phyloP scores from a whole-genome alignment of 208 protist genomes.

The Acanthamoeba quina region DNA sequence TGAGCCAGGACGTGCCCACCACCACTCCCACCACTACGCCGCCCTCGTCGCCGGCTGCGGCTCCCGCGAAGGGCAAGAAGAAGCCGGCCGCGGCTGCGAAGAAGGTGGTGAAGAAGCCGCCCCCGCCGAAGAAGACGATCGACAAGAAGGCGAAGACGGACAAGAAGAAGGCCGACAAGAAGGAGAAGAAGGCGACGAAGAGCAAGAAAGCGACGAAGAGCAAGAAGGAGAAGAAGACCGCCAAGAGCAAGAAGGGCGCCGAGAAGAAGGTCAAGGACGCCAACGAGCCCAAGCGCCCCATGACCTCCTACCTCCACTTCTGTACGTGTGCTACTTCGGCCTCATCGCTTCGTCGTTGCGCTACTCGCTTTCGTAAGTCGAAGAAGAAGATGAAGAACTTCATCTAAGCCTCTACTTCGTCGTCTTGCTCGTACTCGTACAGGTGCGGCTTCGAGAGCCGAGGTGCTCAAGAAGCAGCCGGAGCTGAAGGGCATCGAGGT shows the following conservation, averaged over 20 bases:
- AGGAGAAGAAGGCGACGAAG: background rate
- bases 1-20: background rate
- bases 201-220: background rate
- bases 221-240: background rate
- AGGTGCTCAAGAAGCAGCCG: conserved; percentile 36
- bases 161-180: background rate
- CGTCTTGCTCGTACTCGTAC: background rate
- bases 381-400: no score
- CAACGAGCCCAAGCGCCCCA: conserved; percentile 15
- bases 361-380: background rate
- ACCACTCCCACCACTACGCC: background rate
- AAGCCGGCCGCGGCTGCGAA: background rate
- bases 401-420: background rate
- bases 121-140: conserved; percentile 22
- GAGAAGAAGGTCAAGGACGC: background rate
- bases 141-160: background rate
- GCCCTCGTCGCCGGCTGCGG: background rate
- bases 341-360: background rate
- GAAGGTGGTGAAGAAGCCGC: background rate
- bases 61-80: background rate
- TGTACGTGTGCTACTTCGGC: background rate
- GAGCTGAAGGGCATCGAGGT: conserved; percentile 17
- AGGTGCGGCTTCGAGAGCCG: background rate
- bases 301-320: background rate
- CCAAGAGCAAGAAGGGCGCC: background rate